Base-by-base conservation (phyloP, 2,329 filamentous ascomycete species). In the Bipolaris bicolor region DNA sequence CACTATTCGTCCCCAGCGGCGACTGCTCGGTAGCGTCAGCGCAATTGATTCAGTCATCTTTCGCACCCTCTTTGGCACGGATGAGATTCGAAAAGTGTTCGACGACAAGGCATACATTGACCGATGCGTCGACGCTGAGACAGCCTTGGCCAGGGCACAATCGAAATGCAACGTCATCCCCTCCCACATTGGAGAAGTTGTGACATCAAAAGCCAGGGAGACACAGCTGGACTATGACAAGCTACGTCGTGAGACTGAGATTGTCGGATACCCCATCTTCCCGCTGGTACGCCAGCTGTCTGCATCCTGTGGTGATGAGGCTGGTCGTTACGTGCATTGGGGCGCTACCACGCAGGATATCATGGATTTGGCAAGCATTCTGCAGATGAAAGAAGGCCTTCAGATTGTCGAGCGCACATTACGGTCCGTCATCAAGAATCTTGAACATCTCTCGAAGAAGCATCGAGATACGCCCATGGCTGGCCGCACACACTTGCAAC, bases 341-440 rank as follows among this genome's bases (percentile, higher is more conserved):
- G 84, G 84, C 7, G 83, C 83, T 1, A 86, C 84, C 0, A 86
- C 84, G 0, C 84, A 86, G 60, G 83, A 86, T 61, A 85, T 86
- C 56, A 85, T 85, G 83, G 84, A 86, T 60, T 73, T 80, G 0
- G 84, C 83, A 0, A 81, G 78, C 11, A 73, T 84, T 1, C 64
- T 86, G 7, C 84, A 86, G 61, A 83, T 85, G 68, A 81, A 82
- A 40, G 62, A 77, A 11, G 83, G 83, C 0, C 70, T 86, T 13
- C 68, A 72, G 0, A 77, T 86, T 15, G 77, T 86, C 3, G 77
- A 83, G 57, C 65, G 72, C 4, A 75, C 81, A 3, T 70, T 85
- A 2, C 58, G 70, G 2, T 76, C 77, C 1, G 73, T 85, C 3
- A 78, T 80, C 31, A 65, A 66, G 4, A 79, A 77, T 5, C 72